Evolutionary conservation across 768 basidiomycete species (phyloP).

Genomic region (Russula vinacea): DNA sequence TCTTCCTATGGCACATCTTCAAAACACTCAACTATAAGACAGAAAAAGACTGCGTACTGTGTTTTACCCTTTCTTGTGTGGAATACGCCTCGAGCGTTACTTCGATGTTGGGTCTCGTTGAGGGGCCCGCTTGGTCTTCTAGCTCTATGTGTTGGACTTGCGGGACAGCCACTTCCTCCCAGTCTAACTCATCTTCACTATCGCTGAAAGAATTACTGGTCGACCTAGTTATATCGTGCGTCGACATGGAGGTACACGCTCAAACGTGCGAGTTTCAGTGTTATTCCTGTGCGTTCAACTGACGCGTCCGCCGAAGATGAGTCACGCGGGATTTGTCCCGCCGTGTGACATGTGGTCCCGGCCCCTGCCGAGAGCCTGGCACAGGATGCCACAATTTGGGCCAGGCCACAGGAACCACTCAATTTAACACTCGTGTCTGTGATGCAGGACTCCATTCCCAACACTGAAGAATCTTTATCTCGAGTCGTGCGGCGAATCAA

Average conservation of each 20-base stretch:
- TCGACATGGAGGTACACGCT: constrained; percentile 18
- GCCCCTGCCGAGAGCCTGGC: too few relatives aligned
- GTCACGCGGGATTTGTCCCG: neutral
- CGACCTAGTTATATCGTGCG: neutral
- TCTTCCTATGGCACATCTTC: constrained; percentile 38
- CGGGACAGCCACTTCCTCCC: constrained; percentile 29
- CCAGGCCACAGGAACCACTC: too few relatives aligned
- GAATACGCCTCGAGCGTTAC: constrained; percentile 59
- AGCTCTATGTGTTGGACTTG: neutral
- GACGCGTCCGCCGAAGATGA: neutral
- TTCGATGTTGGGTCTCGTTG: constrained; percentile 53
- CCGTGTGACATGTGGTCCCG: too few relatives aligned
- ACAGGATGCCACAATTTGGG: too few relatives aligned
- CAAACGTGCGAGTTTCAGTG: constrained; percentile 7
- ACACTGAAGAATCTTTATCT: too few relatives aligned
- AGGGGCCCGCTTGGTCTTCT: constrained; percentile 31
- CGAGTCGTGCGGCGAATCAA: too few relatives aligned
- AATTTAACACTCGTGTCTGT: too few relatives aligned
- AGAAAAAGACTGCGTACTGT: constrained; percentile 45
- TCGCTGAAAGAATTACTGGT: constrained; percentile 2
- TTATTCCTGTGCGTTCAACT: neutral
- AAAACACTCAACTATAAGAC: constrained; percentile 1
- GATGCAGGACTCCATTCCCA: too few relatives aligned
- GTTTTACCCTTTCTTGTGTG: constrained; percentile 39
- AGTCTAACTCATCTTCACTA: constrained; percentile 29